phyloP scores from a whole-genome alignment of 2,329 filamentous ascomycete genomes.

The Pestalotiopsis sp. region DNA sequence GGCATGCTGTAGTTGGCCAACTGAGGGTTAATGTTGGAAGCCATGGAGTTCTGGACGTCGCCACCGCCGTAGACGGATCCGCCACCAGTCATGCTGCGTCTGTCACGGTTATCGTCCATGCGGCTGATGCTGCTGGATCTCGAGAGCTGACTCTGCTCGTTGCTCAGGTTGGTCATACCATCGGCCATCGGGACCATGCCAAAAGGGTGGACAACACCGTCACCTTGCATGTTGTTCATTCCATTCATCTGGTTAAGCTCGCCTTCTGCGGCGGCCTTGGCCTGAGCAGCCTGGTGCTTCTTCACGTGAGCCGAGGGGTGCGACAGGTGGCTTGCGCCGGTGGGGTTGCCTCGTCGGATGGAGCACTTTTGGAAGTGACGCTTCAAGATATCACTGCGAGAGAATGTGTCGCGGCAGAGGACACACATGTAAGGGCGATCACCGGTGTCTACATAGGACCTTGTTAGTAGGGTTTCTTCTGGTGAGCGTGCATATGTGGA shows the following conservation, averaged over 20 bases:
- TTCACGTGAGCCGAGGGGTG: slow-evolving; percentile 89
- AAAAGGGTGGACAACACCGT: slow-evolving; percentile 61
- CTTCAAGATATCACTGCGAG: slow-evolving; percentile 96
- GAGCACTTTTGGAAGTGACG: slow-evolving; percentile 99
- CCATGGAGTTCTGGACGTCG: slow-evolving; percentile 64
- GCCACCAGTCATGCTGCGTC: slow-evolving; percentile 55
- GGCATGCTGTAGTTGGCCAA: slow-evolving; percentile 68
- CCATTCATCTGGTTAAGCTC: slow-evolving; percentile 65
- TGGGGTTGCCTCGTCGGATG: slow-evolving; percentile 92
- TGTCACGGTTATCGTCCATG: slow-evolving; percentile 60
- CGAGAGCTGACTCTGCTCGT: slow-evolving; percentile 65
- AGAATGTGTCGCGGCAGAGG: slow-evolving; percentile 96
- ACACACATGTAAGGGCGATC: slow-evolving; percentile 98
- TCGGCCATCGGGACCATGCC: slow-evolving; percentile 60
- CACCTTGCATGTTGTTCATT: slow-evolving; percentile 59
- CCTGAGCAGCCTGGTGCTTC: slow-evolving; percentile 67
- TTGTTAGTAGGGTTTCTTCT: slow-evolving; percentile 8
- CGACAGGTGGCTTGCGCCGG: slow-evolving; percentile 90
- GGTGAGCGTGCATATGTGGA: slow-evolving; percentile 5
- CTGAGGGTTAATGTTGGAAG: slow-evolving; percentile 63
- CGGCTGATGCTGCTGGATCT: slow-evolving; percentile 64
- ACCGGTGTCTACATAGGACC: slow-evolving; percentile 73
- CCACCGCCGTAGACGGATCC: slow-evolving; percentile 55
- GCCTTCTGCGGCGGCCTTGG: slow-evolving; percentile 50
- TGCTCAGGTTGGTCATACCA: slow-evolving; percentile 61